Evolutionary conservation across 805 yeast genomes (phyloP), one percentile per base, ranked within the genome.

Genomic region (Zygoascus ofunaensis): DNA sequence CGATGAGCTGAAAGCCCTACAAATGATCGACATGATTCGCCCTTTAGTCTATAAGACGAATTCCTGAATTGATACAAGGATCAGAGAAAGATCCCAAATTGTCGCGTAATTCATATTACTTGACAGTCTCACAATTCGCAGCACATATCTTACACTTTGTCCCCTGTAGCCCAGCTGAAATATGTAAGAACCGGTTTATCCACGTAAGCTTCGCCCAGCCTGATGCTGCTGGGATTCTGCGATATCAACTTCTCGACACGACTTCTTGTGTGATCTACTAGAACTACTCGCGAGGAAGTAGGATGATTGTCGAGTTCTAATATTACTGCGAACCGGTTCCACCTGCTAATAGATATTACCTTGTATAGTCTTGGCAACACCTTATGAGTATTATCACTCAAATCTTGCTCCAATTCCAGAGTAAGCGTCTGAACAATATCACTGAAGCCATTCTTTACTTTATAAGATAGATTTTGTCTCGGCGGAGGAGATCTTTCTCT

Each of bases 401-500:
- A 19, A 8, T 36, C 19, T 15, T 39, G 42, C 28, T 45, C 51
- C 15, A 26, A 18, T 18, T 45, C 42, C 20, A 18, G 35, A 5
- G 33, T 41, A n/a, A 48, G 36, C 20, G 20, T 42, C 24, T 47
- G 52, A 3, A 49, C 41, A 22, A 23, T 28, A 37, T 47, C 47
- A n/a, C 49, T 30, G 12, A 47, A 10, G 4, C 52, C 50, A 10
- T 41, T 43, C 3, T 28, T 12, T 14, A 32, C 33, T 22, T 33
- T 28, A 33, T 33, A 44, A 3, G 44, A 20, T n/a, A 28, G 30
- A 3, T 20, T 24, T 34, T 50, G 48, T 36, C 43, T 49, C 2
- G 52, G 52, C 8, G 52, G 44, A 12, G 54, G 54, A 2, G 52
- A 50, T 48, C 49, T 47, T 12, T 40, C 18, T 15, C 7, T 7